Evolutionary conservation across 495 filamentous ascomycete genomes (phyloP), one percentile per base, ranked within the genome.

Genomic region (Geopyxis carbonaria): DNA sequence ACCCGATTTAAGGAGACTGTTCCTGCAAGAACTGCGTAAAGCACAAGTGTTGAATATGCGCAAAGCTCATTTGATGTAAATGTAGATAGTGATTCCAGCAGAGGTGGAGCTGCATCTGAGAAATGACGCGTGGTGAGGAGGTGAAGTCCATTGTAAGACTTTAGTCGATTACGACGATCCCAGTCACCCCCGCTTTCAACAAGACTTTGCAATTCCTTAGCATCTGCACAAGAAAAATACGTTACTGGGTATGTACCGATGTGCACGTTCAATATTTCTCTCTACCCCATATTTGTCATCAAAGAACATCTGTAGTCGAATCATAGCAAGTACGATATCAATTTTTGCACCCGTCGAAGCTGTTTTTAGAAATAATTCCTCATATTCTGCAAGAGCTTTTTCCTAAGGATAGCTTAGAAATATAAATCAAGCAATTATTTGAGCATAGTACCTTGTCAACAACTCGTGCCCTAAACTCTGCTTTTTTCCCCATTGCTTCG

Each of bases 41-140:
- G 73, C 28, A 97, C 89, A 16, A 97, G 70, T 20, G 75, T 75
- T 31, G 82, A 87, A 65, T 97, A 97, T 44, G 73, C 82, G 73
- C 89, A 97, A 22, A 97, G 70, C 61, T 97, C 89, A 64, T 91
- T 93, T 52, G 82, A 92, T 34, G 89, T 97, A 60, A 97, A 97
- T n/a, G 89, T 97, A 18, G 86, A 93, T 43, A 97, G 64, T 55
- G 80, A 86, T 64, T 97, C 89, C 39, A 97, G 81, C 20, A 97
- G 77, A 5, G 94, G 69, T 30, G 91, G 91, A 4, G 91, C 89
- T 21, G 84, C 86, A 34, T 81, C 65, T 57, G 73, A 78, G 64
- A 94, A 85, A 36, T 82, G 84, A 31, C 89, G 84, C 36, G 80
- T 72, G 22, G 87, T 93, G 43, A 97, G 78, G 7, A 93, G 69